A percentile compares a stretch with the other conserved stretches of the same genome.
Conservation (phyloP, 2,329 filamentous ascomycete species). For the Didymellaceae sp. region DNA sequence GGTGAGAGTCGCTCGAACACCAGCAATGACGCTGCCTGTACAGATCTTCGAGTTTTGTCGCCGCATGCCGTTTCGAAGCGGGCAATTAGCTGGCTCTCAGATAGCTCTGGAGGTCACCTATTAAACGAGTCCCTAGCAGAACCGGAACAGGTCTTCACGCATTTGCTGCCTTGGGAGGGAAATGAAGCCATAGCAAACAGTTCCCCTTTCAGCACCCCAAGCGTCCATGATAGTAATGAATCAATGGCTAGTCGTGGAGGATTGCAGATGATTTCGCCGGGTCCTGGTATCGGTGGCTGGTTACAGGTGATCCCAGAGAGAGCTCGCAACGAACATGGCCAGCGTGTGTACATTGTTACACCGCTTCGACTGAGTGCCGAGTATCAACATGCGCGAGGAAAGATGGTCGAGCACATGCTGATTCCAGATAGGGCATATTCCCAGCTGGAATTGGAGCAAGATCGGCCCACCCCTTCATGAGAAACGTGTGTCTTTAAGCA, state of each 20-base stretch:
- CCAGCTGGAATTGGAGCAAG: background rate
- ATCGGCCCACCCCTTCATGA: background rate
- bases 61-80: background rate
- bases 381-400: slow-evolving; percentile 37
- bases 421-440: background rate
- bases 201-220: slow-evolving; percentile 2
- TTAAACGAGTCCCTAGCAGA: background rate
- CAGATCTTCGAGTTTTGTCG: background rate
- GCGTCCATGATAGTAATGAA: slow-evolving; percentile 15
- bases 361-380: slow-evolving; percentile 43
- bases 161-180: background rate
- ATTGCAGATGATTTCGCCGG: slow-evolving; percentile 28
- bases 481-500: too few relatives aligned
- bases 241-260: slow-evolving; percentile 14
- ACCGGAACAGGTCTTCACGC: background rate
- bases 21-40: background rate
- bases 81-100: background rate
- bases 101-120: background rate
- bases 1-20: background rate
- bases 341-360: slow-evolving; percentile 32
- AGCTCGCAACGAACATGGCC: background rate
- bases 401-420: background rate
- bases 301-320: background rate
- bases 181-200: slow-evolving; percentile 6
- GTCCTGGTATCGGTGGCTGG: slow-evolving; percentile 31